A percentile compares a stretch with the other conserved stretches of the same genome.
phyloP scores from a whole-genome alignment of 176 grass and related monocot species.

The Microstegium vimineum region DNA sequence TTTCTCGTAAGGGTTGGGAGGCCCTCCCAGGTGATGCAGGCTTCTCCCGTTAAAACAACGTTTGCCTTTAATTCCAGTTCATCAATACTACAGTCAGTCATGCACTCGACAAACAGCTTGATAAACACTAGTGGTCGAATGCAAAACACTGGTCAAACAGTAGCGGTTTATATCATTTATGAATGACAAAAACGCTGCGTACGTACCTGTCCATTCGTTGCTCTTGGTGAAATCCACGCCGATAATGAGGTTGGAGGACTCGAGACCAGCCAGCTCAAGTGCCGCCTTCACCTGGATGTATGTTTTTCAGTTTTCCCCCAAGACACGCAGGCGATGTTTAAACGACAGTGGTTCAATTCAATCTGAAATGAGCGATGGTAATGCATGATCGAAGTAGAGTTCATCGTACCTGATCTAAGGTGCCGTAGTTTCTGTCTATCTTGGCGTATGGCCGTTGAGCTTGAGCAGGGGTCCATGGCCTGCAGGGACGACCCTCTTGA shows the following conservation, averaged over 20 bases:
- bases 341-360: neutral
- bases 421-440: neutral
- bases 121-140: neutral
- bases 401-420: slow-evolving; percentile 7
- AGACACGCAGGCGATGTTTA: neutral
- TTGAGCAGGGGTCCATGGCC: neutral
- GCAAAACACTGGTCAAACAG: neutral
- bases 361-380: neutral
- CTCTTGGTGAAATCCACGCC: slow-evolving; percentile 68
- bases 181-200: neutral
- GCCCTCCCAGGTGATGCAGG: slow-evolving; percentile 34
- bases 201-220: slow-evolving; percentile 57
- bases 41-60: slow-evolving; percentile 33
- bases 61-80: neutral
- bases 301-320: neutral
- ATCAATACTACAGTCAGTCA: neutral
- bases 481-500: neutral
- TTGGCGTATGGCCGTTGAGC: neutral
- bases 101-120: neutral
- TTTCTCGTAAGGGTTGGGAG: slow-evolving; percentile 46
- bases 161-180: neutral
- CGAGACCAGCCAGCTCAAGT: slow-evolving; percentile 30
- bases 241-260: slow-evolving; percentile 54
- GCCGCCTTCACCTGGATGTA: slow-evolving; percentile 25
- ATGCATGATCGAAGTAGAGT: neutral